These are phyloP conservation scores for Melanogaster broomeanus DNA, from an alignment of 768 basidiomycete genomes.

Conservation along the genomic window DNA sequence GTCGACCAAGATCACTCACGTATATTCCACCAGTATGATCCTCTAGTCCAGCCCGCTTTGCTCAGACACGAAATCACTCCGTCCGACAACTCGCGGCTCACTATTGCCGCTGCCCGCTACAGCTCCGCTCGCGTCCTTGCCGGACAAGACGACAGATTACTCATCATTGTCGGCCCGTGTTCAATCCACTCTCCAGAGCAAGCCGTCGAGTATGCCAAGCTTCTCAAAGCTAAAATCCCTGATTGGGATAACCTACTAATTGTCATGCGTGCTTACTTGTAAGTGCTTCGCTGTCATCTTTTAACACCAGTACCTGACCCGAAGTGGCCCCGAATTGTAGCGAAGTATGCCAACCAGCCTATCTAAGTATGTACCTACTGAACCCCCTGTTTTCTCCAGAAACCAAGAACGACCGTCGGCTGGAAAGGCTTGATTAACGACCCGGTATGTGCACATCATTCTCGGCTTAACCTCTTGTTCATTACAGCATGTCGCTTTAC, in stretches of 20 bases:
- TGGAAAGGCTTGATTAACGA: slow-evolving; percentile 98
- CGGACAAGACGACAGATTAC: slow-evolving; percentile 80
- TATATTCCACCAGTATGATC: slow-evolving; percentile 70
- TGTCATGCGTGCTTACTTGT: slow-evolving; percentile 98
- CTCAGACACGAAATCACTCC: slow-evolving; percentile 86
- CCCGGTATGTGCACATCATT: slow-evolving; percentile 43
- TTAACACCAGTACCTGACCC: slow-evolving; percentile 23
- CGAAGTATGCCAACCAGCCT: slow-evolving; percentile 34
- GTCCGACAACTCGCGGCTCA: slow-evolving; percentile 61
- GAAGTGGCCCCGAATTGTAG: slow-evolving; percentile 36
- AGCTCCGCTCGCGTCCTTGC: slow-evolving; percentile 77
- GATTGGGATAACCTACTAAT: slow-evolving; percentile 79
- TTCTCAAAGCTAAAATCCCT: slow-evolving; percentile 66
- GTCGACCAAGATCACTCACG: slow-evolving; percentile 13
- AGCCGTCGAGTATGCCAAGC: slow-evolving; percentile 79
- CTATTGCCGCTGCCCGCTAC: slow-evolving; percentile 80
- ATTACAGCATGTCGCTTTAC: not conserved
- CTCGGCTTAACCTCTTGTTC: not conserved
- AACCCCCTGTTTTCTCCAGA: slow-evolving; percentile 50
- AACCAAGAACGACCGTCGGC: slow-evolving; percentile 96
- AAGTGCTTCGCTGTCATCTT: slow-evolving; percentile 36
- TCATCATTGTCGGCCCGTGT: slow-evolving; percentile 95
- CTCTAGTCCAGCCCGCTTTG: slow-evolving; percentile 91
- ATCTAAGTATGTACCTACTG: slow-evolving; percentile 1
- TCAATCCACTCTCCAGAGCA: slow-evolving; percentile 90